These are phyloP conservation scores for Buxus sempervirens DNA, from an alignment of 164 flowering plant genomes.

Conservation along the genomic window DNA sequence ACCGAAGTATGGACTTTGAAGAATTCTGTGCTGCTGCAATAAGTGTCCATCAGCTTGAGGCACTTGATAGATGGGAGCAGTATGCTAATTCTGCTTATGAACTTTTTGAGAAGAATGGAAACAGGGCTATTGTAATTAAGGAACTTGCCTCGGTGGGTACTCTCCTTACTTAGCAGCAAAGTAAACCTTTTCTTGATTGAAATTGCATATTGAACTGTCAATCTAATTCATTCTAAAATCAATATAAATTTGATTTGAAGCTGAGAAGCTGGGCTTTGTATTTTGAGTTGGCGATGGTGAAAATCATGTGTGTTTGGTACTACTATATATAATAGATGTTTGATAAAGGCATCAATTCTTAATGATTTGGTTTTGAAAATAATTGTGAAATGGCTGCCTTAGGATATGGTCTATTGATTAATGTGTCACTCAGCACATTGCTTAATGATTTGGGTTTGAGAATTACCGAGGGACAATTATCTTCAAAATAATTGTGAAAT, in stretches of 20 bases:
- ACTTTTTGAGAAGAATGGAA: conserved; percentile 84
- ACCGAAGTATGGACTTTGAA: conserved; percentile 89
- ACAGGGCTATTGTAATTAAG: conserved; percentile 81
- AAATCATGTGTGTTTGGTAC: too few species aligned
- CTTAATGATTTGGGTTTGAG: too few species aligned
- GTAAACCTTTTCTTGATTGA: not conserved
- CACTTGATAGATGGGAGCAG: conserved; percentile 90
- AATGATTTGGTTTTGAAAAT: too few species aligned
- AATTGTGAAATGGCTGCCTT: too few species aligned
- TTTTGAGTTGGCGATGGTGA: not conserved
- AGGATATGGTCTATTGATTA: too few species aligned
- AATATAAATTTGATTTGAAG: not conserved
- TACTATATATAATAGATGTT: too few species aligned
- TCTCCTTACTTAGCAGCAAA: not conserved
- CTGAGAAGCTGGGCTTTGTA: not conserved
- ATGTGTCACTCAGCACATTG: too few species aligned
- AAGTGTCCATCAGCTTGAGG: conserved; percentile 88
- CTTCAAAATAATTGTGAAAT: too few species aligned
- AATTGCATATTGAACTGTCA: not conserved
- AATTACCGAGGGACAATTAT: too few species aligned
- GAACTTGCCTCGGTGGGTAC: conserved; percentile 93
- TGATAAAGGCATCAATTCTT: too few species aligned
- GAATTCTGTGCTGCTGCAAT: conserved; percentile 92
- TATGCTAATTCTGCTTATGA: conserved; percentile 90
- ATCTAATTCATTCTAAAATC: not conserved